Conservation (phyloP, 257 asterid genomes). For the Verbena officinalis region DNA sequence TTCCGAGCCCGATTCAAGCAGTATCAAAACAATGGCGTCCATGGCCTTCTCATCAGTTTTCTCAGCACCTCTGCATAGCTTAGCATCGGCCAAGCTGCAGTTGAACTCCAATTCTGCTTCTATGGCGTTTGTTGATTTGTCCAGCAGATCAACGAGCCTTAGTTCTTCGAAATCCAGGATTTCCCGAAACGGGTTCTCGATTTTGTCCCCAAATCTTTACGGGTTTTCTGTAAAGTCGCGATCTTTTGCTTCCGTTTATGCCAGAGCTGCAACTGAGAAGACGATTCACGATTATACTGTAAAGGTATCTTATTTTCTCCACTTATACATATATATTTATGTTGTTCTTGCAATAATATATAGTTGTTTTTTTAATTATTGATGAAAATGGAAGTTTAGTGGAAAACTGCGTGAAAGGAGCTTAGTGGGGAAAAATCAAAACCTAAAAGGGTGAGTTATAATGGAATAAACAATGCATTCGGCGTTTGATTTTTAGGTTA, state of each 20-base stretch:
- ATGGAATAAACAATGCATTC: no score
- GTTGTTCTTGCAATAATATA: not conserved
- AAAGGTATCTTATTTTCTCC: constrained; percentile 45
- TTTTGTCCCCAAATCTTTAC: constrained; percentile 40
- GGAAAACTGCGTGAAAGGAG: not conserved
- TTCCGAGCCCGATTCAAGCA: no score
- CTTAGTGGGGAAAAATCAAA: not conserved
- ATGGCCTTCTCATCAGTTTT: constrained; percentile 63
- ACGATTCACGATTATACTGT: constrained; percentile 77
- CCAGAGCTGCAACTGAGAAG: constrained; percentile 89
- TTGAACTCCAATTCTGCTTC: constrained; percentile 31
- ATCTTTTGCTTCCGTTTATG: constrained; percentile 48
- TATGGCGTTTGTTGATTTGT: constrained; percentile 40
- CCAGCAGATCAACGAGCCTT: constrained; percentile 34
- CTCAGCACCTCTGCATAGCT: constrained; percentile 45
- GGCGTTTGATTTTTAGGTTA: no score
- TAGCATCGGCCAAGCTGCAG: constrained; percentile 39
- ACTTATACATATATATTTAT: no score
- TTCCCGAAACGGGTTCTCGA: constrained; percentile 55
- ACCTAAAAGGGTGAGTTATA: no score
- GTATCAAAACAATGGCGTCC: constrained; percentile 38
- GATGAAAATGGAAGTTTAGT: not conserved
- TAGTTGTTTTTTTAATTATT: not conserved
- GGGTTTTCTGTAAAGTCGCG: constrained; percentile 53
- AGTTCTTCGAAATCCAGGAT: constrained; percentile 60